A percentile compares a stretch with the other conserved stretches of the same genome.
Conservation (phyloP, 257 asterid genomes). For the Marsdenia floribunda region DNA sequence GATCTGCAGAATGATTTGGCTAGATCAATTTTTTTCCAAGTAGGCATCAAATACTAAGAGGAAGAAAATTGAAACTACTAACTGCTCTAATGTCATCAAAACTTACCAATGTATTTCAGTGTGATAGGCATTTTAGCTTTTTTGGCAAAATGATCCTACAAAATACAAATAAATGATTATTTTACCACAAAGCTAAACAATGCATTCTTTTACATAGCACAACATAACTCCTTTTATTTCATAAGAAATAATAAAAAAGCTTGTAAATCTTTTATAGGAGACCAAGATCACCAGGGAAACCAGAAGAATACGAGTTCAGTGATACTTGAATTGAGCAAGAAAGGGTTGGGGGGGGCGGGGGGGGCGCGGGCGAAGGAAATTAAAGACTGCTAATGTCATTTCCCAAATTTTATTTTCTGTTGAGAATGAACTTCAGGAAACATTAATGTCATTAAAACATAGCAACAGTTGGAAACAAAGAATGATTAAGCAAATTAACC, state of each 20-base stretch:
- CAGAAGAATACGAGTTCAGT: background rate
- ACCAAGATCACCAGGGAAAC: background rate
- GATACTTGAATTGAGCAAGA: background rate
- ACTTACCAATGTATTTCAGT: constrained; percentile 42
- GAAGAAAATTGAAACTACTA: constrained; percentile 4
- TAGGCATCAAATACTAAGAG: background rate
- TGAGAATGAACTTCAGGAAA: background rate
- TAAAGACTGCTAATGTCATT: background rate
- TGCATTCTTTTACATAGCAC: background rate
- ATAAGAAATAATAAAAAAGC: background rate
- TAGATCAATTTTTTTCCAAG: constrained; percentile 1
- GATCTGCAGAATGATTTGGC: constrained; percentile 31
- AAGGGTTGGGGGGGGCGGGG: too few species aligned
- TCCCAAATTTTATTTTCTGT: background rate
- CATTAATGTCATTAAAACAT: background rate
- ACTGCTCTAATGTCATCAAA: background rate
- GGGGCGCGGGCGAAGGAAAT: background rate
- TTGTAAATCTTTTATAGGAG: background rate
- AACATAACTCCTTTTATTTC: background rate
- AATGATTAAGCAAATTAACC: background rate
- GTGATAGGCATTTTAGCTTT: constrained; percentile 28
- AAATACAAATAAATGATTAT: constrained; percentile 22
- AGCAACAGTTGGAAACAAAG: background rate
- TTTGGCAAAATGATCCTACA: constrained; percentile 40
- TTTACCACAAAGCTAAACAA: constrained; percentile 6